Percentiles rank a stretch among this genome's conserved stretches.
phyloP scores from a whole-genome alignment of 2,329 filamentous ascomycete genomes.

The Allantophomopsis cytisporea region DNA sequence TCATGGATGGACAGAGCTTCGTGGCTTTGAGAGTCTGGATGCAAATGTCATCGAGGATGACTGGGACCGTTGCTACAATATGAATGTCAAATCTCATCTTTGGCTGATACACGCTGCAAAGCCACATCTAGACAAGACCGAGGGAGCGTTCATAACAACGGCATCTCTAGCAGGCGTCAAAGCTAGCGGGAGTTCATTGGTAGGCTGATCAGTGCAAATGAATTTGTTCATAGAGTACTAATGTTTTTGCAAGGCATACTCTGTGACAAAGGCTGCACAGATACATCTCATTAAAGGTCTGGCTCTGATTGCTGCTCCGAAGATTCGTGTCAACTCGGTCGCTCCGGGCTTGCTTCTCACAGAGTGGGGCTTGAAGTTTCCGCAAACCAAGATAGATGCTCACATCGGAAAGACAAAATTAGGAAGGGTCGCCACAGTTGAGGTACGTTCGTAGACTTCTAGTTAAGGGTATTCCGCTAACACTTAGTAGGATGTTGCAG shows the following conservation, averaged over 20 bases:
- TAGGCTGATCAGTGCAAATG: conserved; percentile 12
- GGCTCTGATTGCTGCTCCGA: conserved; percentile 36
- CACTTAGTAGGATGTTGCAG: conserved; percentile 31
- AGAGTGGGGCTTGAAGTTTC: conserved; percentile 52
- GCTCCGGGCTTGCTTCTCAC: conserved; percentile 38
- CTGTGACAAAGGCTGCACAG: conserved; percentile 65
- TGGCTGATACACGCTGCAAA: conserved; percentile 43
- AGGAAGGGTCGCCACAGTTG: conserved; percentile 41
- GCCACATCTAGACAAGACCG: conserved; percentile 36
- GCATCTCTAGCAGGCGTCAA: conserved; percentile 51
- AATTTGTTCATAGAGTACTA: not conserved
- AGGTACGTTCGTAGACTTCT: conserved; percentile 19
- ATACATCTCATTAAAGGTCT: conserved; percentile 42
- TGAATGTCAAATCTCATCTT: conserved; percentile 50
- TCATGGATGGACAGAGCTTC: conserved; percentile 40
- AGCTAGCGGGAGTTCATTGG: conserved; percentile 45
- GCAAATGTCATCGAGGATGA: conserved; percentile 42
- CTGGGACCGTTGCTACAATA: conserved; percentile 43
- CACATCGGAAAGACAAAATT: conserved; percentile 42
- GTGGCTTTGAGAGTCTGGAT: conserved; percentile 30
- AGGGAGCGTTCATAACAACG: conserved; percentile 50
- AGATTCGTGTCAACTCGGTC: conserved; percentile 44
- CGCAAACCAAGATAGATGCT: conserved; percentile 37
- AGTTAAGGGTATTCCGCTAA: not conserved
- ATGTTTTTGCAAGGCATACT: conserved; percentile 41